Evolutionary conservation across 108 stramenopile species (phyloP).

Genomic region (Nitzschia palea): DNA sequence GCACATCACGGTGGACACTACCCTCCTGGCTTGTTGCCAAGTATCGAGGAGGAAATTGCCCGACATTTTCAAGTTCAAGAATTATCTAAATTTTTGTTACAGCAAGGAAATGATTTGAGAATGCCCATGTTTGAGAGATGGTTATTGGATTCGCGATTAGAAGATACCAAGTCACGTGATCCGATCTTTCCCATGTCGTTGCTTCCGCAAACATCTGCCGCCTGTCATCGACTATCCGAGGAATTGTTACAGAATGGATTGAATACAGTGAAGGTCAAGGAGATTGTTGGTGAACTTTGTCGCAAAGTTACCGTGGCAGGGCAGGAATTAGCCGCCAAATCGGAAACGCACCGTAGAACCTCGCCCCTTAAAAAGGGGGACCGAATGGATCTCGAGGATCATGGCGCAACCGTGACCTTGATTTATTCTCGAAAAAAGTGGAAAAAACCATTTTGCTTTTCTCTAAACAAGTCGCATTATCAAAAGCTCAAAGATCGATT

Average conservation of each 20-base stretch:
- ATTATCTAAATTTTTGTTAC: slow-evolving; percentile 54
- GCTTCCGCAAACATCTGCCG: slow-evolving; percentile 1
- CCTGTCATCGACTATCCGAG: slow-evolving; percentile 37
- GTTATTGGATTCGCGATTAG: slow-evolving; percentile 69
- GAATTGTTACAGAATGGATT: slow-evolving; percentile 22
- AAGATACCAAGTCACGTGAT: slow-evolving; percentile 49
- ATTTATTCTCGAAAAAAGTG: slow-evolving; percentile 47
- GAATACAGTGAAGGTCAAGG: slow-evolving; percentile 18
- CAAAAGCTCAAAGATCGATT: slow-evolving; percentile 57
- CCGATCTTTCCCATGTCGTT: slow-evolving; percentile 39
- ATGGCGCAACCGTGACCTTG: slow-evolving; percentile 33
- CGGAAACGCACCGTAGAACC: slow-evolving; percentile 13
- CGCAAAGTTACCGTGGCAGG: slow-evolving; percentile 25
- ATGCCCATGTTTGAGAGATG: slow-evolving; percentile 82
- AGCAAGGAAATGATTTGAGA: slow-evolving; percentile 40
- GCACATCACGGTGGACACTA: slow-evolving; percentile 19
- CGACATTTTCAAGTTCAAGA: slow-evolving; percentile 58
- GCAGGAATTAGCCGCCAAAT: slow-evolving; percentile 25
- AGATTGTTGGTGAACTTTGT: slow-evolving; percentile 41
- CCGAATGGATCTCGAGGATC: slow-evolving; percentile 43
- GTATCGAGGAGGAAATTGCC: slow-evolving; percentile 61
- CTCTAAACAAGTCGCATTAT: slow-evolving; percentile 59
- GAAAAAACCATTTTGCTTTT: slow-evolving; percentile 69
- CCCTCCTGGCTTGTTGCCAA: slow-evolving; percentile 46
- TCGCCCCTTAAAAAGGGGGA: slow-evolving; percentile 46